Evolutionary conservation across 768 basidiomycete genomes (phyloP), one percentile per base, ranked within the genome.

Genomic region (Termitomyces sp.): DNA sequence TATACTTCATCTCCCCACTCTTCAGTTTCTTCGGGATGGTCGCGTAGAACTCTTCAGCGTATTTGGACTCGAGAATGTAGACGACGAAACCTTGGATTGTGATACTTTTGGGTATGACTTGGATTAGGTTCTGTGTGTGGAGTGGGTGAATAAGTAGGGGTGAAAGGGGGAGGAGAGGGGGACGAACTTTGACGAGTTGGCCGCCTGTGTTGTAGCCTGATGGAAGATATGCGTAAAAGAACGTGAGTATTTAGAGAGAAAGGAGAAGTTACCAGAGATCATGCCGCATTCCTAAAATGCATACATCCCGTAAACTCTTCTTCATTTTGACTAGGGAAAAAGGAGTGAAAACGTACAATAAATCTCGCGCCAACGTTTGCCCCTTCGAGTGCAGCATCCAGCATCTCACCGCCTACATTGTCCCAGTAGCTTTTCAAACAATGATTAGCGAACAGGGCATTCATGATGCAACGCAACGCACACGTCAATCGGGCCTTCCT

Each of bases 391-490:
- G 84, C 87, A 16, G 79, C 76, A 8, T 89, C 87, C 6, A 89
- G 74, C 0, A 76, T 81, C 56, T 84, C 79, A 2, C 87, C 86
- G 11, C 85, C 86, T 12, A 88, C 86, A 46, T 83, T 80, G 62
- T 86, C 84, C 81, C 81, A 84, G 65, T 76, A 84, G 35, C 80
- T 81, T 52, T 7, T 28, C 13, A 7, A 13, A 28, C 12, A 7
- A 44, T 18, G 24, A 39, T 55, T 12, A 44, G 32, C 4, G 3
- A 53, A 11, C 16, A n/a, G 7, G 18, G 5, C 7, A 40, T 5
- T 7, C 9, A 22, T 44, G 36, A 39, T 13, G 4, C 9, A 11
- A 5, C 8, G 20, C 20, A 48, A 66, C 77, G 33, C 62, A 79
- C 78, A 81, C 71, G 57, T 82, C 75, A 38, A 82, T 72, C 9